Conservation (phyloP, 2,329 filamentous ascomycete species). For the Pseudogymnoascus sp. region DNA sequence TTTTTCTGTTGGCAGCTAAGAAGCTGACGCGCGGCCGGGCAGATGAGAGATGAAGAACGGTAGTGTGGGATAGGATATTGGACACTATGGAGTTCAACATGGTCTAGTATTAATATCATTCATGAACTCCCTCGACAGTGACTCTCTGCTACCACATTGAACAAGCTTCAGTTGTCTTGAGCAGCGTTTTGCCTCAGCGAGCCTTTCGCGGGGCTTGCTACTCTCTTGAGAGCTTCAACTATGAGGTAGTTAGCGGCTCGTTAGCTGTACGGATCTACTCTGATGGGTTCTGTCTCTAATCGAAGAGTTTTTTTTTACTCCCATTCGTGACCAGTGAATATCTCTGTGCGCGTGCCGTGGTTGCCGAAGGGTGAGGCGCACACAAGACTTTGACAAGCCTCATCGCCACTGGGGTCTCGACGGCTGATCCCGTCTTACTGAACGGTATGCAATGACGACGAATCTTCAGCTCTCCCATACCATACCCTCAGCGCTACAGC, state of each 20-base stretch:
- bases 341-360: neutral
- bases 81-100: neutral
- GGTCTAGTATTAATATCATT: neutral
- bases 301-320: neutral
- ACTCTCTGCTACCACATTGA: neutral
- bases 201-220: neutral
- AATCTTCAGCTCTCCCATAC: neutral
- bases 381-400: neutral
- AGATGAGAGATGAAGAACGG: neutral
- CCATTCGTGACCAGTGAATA: neutral
- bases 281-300: neutral
- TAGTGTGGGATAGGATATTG: neutral
- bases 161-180: neutral
- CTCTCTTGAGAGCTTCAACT: neutral
- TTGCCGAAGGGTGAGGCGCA: neutral
- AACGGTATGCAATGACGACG: neutral
- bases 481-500: neutral
- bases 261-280: neutral
- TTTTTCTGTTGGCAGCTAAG: neutral
- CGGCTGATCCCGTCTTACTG: neutral
- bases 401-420: neutral
- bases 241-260: neutral
- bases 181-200: neutral
- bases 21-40: neutral
- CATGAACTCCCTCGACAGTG: neutral